Evolutionary conservation across 805 yeast genomes (phyloP).

Genomic region (Candida krabiensis): DNA sequence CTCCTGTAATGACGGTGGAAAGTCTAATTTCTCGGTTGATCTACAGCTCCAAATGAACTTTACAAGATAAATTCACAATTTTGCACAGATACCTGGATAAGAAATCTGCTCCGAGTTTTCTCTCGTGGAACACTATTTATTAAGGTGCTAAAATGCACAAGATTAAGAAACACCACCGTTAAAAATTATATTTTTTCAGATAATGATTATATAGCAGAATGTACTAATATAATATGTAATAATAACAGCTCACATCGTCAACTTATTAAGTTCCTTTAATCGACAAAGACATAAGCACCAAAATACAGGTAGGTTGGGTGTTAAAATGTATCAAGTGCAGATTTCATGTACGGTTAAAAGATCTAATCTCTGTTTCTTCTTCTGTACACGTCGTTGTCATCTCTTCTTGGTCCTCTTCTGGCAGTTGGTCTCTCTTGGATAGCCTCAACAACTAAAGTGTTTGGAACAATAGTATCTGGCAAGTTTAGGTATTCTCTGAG

Average conservation of each 20-base stretch:
- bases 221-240: conserved; percentile 6
- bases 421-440: conserved; percentile 69
- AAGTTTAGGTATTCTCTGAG: conserved; percentile 97
- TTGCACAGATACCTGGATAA: too few relatives aligned
- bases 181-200: conserved; percentile 11
- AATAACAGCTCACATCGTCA: conserved; percentile 8
- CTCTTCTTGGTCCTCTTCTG: conserved; percentile 53
- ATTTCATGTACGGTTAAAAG: conserved; percentile 6
- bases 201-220: conserved; percentile 12
- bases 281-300: conserved; percentile 5
- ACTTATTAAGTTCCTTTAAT: conserved; percentile 4
- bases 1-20: too few relatives aligned
- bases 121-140: too few relatives aligned
- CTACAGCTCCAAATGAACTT: too few relatives aligned
- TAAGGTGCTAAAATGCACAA: too few relatives aligned
- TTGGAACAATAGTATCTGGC: conserved; percentile 98
- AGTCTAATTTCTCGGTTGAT: too few relatives aligned
- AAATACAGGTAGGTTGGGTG: conserved; percentile 8
- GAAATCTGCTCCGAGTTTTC: too few relatives aligned
- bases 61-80: too few relatives aligned
- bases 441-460: conserved; percentile 94
- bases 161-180: conserved; percentile 8
- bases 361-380: conserved; percentile 51
- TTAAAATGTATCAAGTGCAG: conserved; percentile 3
- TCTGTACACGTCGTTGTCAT: conserved; percentile 55